Evolutionary conservation across 176 grass and related monocot genomes (phyloP).

Genomic region (Oryza brachyantha): DNA sequence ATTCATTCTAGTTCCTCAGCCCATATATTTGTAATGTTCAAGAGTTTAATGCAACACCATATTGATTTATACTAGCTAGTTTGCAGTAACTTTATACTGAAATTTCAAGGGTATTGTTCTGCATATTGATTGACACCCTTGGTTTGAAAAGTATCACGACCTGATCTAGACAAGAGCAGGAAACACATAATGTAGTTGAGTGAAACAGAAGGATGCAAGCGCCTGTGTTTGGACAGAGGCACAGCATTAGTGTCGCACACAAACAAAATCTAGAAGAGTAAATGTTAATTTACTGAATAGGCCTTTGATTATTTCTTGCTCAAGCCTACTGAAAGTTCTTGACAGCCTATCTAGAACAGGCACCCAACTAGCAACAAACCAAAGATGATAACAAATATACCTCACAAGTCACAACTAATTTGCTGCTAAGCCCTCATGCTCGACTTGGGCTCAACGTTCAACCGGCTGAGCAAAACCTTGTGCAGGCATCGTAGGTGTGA

Average conservation of each 20-base stretch:
- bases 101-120: background rate
- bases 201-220: background rate
- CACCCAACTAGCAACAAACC: background rate
- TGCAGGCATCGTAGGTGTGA: background rate
- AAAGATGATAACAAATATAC: background rate
- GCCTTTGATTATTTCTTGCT: background rate
- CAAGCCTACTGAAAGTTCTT: background rate
- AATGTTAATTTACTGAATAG: background rate
- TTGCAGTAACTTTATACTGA: background rate
- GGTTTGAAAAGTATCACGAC: background rate
- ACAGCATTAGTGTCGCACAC: too few species aligned
- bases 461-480: background rate
- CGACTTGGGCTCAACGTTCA: background rate
- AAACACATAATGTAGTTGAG: too few species aligned
- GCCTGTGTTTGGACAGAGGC: background rate
- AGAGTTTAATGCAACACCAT: background rate
- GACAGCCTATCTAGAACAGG: background rate
- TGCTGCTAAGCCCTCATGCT: background rate
- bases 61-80: background rate
- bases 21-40: background rate
- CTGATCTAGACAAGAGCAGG: background rate
- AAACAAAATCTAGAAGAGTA: background rate
- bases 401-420: background rate
- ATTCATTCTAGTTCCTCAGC: background rate
- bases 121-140: background rate